phyloP scores from a whole-genome alignment of 805 yeast genomes.

The Zygosaccharomyces bailii region DNA sequence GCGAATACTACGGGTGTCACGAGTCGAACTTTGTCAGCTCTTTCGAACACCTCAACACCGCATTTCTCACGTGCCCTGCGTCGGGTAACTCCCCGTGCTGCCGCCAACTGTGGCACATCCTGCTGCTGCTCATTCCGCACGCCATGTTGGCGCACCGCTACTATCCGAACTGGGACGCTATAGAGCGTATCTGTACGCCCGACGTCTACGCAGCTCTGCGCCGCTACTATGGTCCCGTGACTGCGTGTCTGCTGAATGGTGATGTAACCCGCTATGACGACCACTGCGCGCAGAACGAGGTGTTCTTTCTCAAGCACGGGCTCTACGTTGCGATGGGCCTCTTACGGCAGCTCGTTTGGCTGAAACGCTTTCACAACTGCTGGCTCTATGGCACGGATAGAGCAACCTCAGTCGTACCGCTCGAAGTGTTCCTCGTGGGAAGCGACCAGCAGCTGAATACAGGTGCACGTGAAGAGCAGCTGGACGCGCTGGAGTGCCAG shows the following conservation, averaged over 20 bases:
- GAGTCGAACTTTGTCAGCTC: constrained; percentile 57
- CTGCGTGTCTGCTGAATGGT: constrained; percentile 51
- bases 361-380: constrained; percentile 46
- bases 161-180: constrained; percentile 41
- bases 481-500: constrained; percentile 64
- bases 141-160: constrained; percentile 47
- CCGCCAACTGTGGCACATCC: constrained; percentile 39
- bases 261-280: constrained; percentile 51
- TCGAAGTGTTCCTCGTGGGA: constrained; percentile 33
- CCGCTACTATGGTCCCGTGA: constrained; percentile 34
- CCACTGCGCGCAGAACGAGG: constrained; percentile 44
- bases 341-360: constrained; percentile 48
- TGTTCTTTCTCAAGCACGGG: constrained; percentile 51
- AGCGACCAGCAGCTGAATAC: constrained; percentile 1
- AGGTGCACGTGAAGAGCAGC: constrained; percentile 15
- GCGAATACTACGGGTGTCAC: constrained; percentile 56
- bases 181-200: not conserved
- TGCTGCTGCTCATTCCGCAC: constrained; percentile 62
- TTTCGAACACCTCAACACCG: constrained; percentile 48
- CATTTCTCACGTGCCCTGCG: constrained; percentile 33
- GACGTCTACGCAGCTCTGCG: constrained; percentile 36
- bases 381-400: constrained; percentile 14
- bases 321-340: constrained; percentile 58
- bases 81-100: constrained; percentile 4
- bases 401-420: constrained; percentile 48